Conservation (phyloP, 129 eudicot species). For the Arctium lappa region DNA sequence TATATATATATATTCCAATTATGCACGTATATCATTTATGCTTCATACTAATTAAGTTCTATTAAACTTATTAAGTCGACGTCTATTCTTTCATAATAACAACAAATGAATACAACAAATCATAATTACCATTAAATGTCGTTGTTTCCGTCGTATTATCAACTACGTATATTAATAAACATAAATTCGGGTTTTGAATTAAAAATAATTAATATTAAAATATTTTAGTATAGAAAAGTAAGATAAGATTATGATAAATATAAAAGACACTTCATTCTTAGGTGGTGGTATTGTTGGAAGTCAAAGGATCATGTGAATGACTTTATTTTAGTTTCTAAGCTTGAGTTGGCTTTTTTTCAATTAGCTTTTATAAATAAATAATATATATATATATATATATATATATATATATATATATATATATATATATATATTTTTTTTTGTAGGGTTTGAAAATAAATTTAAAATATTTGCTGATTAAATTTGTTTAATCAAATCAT, state of each 20-base stretch:
- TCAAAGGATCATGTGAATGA: slow-evolving; percentile 24
- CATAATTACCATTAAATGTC: background rate
- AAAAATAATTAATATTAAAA: background rate
- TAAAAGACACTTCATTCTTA: slow-evolving; percentile 16
- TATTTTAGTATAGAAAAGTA: background rate
- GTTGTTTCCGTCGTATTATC: background rate
- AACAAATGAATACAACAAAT: background rate
- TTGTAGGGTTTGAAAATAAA: background rate
- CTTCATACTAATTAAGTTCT: too few relatives aligned
- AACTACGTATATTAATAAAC: background rate
- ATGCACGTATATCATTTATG: background rate
- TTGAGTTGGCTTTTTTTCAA: background rate
- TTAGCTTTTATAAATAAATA: background rate
- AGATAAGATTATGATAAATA: background rate
- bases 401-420: too few relatives aligned
- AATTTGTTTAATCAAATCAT: background rate
- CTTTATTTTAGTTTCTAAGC: slow-evolving; percentile 18
- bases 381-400: too few relatives aligned
- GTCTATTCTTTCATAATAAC: background rate
- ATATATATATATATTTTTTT: too few relatives aligned
- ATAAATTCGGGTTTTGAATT: background rate
- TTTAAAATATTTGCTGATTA: background rate
- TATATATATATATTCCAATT: background rate
- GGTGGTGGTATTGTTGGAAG: slow-evolving; percentile 19
- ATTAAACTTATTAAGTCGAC: background rate